Conservation (phyloP, 768 basidiomycete genomes). For the Rhodotorula paludigena region DNA sequence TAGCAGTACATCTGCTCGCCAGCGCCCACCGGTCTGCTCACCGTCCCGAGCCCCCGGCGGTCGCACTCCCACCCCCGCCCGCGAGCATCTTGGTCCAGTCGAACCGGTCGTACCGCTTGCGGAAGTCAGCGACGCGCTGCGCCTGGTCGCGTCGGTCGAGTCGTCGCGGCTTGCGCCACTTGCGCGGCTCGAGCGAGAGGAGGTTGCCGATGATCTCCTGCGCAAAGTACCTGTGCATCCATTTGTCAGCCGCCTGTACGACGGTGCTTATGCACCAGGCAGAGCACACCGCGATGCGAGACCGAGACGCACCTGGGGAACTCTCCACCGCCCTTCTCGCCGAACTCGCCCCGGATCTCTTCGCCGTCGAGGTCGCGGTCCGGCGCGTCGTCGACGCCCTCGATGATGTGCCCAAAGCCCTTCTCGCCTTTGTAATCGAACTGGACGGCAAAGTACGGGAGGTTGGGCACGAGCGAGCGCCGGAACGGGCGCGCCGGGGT, state of each 20-base stretch:
- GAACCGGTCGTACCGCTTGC: conserved; percentile 61
- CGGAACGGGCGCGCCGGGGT: conserved; percentile 83
- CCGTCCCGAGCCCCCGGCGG: not conserved
- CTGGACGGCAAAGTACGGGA: conserved; percentile 98
- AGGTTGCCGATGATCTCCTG: conserved; percentile 90
- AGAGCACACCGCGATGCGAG: too few species aligned
- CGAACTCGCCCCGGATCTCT: conserved; percentile 57
- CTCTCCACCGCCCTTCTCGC: conserved; percentile 82
- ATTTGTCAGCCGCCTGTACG: too few species aligned
- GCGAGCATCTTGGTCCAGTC: conserved; percentile 50
- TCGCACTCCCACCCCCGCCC: not conserved
- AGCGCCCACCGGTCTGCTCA: not conserved
- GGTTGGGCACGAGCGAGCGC: conserved; percentile 87
- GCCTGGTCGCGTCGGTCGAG: conserved; percentile 67
- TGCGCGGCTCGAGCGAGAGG: conserved; percentile 70
- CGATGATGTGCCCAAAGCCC: conserved; percentile 97
- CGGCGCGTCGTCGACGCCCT: conserved; percentile 68
- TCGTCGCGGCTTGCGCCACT: conserved; percentile 76
- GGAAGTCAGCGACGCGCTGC: conserved; percentile 65
- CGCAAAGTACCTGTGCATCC: conserved; percentile 70
- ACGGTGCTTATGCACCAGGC: too few species aligned
- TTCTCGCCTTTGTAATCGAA: conserved; percentile 95
- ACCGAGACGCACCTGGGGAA: conserved; percentile 66
- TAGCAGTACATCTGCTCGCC: too few species aligned
- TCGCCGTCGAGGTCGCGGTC: conserved; percentile 61